Conservation (phyloP, 2,329 filamentous ascomycete species). For the Fusarium coffeatum region DNA sequence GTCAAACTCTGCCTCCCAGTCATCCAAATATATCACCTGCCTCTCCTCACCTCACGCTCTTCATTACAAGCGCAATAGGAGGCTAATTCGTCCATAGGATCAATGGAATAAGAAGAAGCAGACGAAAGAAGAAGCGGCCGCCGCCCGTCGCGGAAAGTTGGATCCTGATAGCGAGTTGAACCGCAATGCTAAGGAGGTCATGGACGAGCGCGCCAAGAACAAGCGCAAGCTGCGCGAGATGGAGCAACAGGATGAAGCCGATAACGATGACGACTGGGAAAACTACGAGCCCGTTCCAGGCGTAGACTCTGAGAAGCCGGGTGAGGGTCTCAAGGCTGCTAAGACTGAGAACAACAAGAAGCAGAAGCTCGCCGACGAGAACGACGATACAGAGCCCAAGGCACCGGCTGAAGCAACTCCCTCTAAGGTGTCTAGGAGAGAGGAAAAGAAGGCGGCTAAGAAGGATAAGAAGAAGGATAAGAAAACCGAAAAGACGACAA, state of each 20-base stretch:
- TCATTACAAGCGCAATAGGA: neutral
- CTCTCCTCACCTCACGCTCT: neutral
- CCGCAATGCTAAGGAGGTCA: slow-evolving; percentile 87
- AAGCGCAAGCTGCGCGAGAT: slow-evolving; percentile 83
- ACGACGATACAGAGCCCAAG: slow-evolving; percentile 41
- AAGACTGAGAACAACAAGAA: slow-evolving; percentile 66
- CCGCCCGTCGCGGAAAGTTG: slow-evolving; percentile 87
- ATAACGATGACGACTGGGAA: slow-evolving; percentile 60
- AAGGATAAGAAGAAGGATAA: slow-evolving; percentile 60
- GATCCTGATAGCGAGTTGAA: slow-evolving; percentile 88
- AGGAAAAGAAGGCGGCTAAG: slow-evolving; percentile 64
- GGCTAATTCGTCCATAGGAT: slow-evolving; percentile 66
- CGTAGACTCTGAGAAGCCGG: slow-evolving; percentile 69
- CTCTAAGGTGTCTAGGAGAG: slow-evolving; percentile 63
- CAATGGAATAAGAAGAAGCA: slow-evolving; percentile 97
- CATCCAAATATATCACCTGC: slow-evolving; percentile 7
- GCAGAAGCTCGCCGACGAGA: slow-evolving; percentile 54
- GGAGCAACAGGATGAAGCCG: slow-evolving; percentile 59
- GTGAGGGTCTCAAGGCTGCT: slow-evolving; percentile 70
- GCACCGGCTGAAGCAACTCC: slow-evolving; percentile 59
- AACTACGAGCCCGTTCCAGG: slow-evolving; percentile 61
- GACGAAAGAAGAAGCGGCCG: slow-evolving; percentile 86
- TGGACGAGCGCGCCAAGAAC: slow-evolving; percentile 81
- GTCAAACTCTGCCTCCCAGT: slow-evolving; percentile 14
- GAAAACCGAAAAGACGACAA: slow-evolving; percentile 57